Evolutionary conservation across 805 yeast species (phyloP).

Genomic region (Isabelozyma rhagii): DNA sequence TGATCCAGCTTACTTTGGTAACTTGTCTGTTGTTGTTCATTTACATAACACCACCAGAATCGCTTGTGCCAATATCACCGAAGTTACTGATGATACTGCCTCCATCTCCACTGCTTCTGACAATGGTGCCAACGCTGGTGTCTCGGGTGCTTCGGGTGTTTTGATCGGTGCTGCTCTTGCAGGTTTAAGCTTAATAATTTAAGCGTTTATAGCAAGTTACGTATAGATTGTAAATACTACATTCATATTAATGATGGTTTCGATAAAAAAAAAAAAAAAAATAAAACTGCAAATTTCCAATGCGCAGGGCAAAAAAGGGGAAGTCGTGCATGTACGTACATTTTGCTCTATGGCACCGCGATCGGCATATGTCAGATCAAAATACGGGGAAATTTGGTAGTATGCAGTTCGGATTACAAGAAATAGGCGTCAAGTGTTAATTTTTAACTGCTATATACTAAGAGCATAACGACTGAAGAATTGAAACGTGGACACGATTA

Average conservation of each 20-base stretch:
- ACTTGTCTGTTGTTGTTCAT: slow-evolving; percentile 36
- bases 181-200: slow-evolving; percentile 9
- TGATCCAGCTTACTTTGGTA: slow-evolving; percentile 26
- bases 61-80: slow-evolving; percentile 38
- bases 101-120: slow-evolving; percentile 4
- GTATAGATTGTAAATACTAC: neutral
- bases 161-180: slow-evolving; percentile 8
- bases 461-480: neutral
- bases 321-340: neutral
- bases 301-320: too few relatives aligned
- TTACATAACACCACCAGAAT: slow-evolving; percentile 27
- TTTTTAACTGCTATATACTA: neutral
- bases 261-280: neutral
- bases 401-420: too few relatives aligned
- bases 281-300: too few relatives aligned
- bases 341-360: neutral
- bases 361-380: neutral
- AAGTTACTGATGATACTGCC: slow-evolving; percentile 1
- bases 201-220: neutral
- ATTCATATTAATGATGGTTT: neutral
- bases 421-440: neutral
- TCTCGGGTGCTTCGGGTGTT: slow-evolving; percentile 4
- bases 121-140: slow-evolving; percentile 2
- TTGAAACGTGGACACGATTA: neutral
- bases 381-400: too few relatives aligned